A percentile compares a stretch with the other conserved stretches of the same genome.
Conservation (phyloP, 306 rosid genomes). For the Prunus persica region Prunus_persica_NCBIv2 NC_034010.1:24763001-24763500, state of each 20-base stretch:
- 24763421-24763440: slow-evolving; percentile 82
- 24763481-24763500: slow-evolving; percentile 91
- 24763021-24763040: too few species aligned
- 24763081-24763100: too few species aligned
- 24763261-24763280: slow-evolving; percentile 5
- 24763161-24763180: neutral
- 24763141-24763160: neutral
- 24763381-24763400: slow-evolving; percentile 98
- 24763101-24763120: neutral
- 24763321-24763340: slow-evolving; percentile 92
- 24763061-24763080: too few species aligned
- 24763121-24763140: neutral
- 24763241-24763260: neutral
- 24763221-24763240: neutral
- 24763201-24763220: neutral
- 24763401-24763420: slow-evolving; percentile 93
- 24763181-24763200: neutral
- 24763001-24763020: neutral
- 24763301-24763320: slow-evolving; percentile 77
- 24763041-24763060: neutral
- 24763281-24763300: slow-evolving; percentile 66
- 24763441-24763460: slow-evolving; percentile 65
- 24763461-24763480: slow-evolving; percentile 86
- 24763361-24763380: slow-evolving; percentile 93
- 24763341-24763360: slow-evolving; percentile 98